Conservation (phyloP, 805 yeast genomes). For the Naumovozyma castellii region DNA sequence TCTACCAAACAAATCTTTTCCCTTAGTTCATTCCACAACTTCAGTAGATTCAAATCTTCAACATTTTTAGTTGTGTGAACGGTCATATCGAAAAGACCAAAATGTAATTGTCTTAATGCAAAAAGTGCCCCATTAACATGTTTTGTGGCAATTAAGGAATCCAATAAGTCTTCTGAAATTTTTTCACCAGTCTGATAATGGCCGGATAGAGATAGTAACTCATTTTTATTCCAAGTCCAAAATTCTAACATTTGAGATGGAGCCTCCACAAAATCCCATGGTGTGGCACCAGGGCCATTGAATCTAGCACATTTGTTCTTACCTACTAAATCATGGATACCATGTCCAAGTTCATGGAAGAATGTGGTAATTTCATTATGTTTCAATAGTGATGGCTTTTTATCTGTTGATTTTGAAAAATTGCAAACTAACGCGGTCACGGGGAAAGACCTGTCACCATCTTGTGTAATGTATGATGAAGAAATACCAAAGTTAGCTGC, state of each 20-base stretch:
- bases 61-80: constrained; percentile 50
- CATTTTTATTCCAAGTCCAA: constrained; percentile 72
- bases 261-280: constrained; percentile 83
- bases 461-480: constrained; percentile 45
- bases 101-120: constrained; percentile 67
- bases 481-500: constrained; percentile 73
- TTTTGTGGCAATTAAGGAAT: constrained; percentile 52
- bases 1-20: constrained; percentile 51
- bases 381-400: constrained; percentile 64
- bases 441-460: constrained; percentile 48
- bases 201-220: constrained; percentile 48
- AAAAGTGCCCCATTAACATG: constrained; percentile 69
- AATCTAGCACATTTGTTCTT: constrained; percentile 55
- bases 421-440: constrained; percentile 76
- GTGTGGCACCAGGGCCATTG: constrained; percentile 63
- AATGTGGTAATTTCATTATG: constrained; percentile 75
- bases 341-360: constrained; percentile 87
- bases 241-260: constrained; percentile 86
- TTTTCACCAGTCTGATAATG: constrained; percentile 57
- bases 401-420: constrained; percentile 63
- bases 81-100: constrained; percentile 67
- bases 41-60: constrained; percentile 38
- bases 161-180: constrained; percentile 48
- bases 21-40: constrained; percentile 58
- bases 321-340: constrained; percentile 70